Conservation (phyloP, 2,329 filamentous ascomycete species). For the Ophiostoma perfectum region DNA sequence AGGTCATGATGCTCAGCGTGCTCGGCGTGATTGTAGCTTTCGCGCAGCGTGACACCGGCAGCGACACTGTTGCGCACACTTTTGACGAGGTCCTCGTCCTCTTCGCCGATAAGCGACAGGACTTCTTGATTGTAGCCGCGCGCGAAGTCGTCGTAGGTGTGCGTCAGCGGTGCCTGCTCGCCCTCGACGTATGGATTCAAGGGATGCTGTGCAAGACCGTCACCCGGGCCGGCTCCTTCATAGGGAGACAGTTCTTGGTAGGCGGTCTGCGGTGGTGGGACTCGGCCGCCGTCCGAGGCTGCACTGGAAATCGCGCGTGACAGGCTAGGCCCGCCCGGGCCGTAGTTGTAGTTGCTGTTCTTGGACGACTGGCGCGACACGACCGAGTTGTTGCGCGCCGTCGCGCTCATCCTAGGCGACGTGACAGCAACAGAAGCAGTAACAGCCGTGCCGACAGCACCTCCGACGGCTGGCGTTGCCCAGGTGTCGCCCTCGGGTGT, state of each 20-base stretch:
- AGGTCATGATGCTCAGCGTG: slow-evolving; percentile 19
- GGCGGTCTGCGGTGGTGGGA: not conserved
- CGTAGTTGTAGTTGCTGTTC: slow-evolving; percentile 14
- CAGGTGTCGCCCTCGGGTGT: slow-evolving; percentile 3
- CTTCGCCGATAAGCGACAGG: slow-evolving; percentile 38
- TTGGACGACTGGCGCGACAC: slow-evolving; percentile 21
- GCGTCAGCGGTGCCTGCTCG: slow-evolving; percentile 39
- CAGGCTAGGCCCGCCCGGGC: not conserved
- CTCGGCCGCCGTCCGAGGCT: not conserved
- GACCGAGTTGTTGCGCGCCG: slow-evolving; percentile 10
- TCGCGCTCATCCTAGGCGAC: not conserved
- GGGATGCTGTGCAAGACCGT: slow-evolving; percentile 8
- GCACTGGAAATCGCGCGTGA: slow-evolving; percentile 1
- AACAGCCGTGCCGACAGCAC: not conserved
- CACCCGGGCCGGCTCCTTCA: slow-evolving; percentile 21
- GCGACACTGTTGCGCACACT: not conserved
- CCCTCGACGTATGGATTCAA: too few species aligned
- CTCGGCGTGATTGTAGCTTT: slow-evolving; percentile 16
- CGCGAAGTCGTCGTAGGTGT: slow-evolving; percentile 43
- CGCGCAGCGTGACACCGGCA: slow-evolving; percentile 14
- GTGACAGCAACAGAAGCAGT: slow-evolving; percentile 14
- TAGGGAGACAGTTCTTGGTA: slow-evolving; percentile 22
- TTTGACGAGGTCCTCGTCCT: slow-evolving; percentile 19
- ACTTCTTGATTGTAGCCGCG: slow-evolving; percentile 39
- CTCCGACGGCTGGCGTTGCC: slow-evolving; percentile 16